phyloP scores from a whole-genome alignment of 2,329 filamentous ascomycete genomes.

The Penicillium glabrum region DNA sequence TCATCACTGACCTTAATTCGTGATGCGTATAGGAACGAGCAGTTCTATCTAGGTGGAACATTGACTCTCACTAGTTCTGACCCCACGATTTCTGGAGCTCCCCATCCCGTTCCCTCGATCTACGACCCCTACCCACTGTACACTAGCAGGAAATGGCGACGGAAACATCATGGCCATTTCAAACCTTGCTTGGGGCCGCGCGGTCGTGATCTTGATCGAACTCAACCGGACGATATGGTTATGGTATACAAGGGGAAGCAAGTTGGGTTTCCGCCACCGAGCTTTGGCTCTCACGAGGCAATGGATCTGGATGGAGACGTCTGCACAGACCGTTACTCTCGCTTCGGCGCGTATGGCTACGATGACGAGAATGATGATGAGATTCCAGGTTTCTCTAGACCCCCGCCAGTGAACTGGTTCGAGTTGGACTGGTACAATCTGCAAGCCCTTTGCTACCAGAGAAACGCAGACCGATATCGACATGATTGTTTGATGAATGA shows the following conservation, averaged over 20 bases:
- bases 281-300: slow-evolving; percentile 63
- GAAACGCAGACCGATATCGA: slow-evolving; percentile 66
- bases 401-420: slow-evolving; percentile 51
- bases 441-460: slow-evolving; percentile 64
- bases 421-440: slow-evolving; percentile 69
- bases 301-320: slow-evolving; percentile 62
- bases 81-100: not conserved
- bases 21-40: slow-evolving; percentile 10
- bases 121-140: slow-evolving; percentile 74
- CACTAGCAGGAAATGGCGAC: slow-evolving; percentile 61
- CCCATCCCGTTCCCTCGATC: slow-evolving; percentile 29
- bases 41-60: slow-evolving; percentile 21
- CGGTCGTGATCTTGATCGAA: slow-evolving; percentile 22
- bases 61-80: slow-evolving; percentile 17
- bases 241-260: slow-evolving; percentile 25
- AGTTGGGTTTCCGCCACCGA: slow-evolving; percentile 57
- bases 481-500: slow-evolving; percentile 17
- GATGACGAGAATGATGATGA: slow-evolving; percentile 28
- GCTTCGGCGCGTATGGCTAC: slow-evolving; percentile 60
- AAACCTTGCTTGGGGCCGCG: slow-evolving; percentile 21
- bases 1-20: not conserved
- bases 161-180: slow-evolving; percentile 16
- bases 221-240: slow-evolving; percentile 22
- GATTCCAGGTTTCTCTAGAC: slow-evolving; percentile 25
- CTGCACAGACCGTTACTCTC: slow-evolving; percentile 68